phyloP scores from a whole-genome alignment of 2,329 filamentous ascomycete species.

The Ophiostoma perfectum region DNA sequence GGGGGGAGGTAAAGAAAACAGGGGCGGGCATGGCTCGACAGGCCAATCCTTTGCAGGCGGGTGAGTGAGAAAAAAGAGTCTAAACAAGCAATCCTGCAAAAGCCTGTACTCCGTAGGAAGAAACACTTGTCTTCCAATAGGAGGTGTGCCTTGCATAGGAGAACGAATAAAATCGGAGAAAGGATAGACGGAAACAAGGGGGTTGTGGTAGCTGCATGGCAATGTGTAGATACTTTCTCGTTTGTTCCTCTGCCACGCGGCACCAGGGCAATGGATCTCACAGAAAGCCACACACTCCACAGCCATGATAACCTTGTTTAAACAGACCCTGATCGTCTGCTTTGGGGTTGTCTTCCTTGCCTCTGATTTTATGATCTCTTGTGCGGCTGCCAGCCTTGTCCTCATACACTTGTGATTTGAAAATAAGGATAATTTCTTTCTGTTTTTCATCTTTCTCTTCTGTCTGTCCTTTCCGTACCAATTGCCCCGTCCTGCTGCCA shows the following conservation, averaged over 20 bases:
- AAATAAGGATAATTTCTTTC: constrained; percentile 8
- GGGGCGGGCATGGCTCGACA: background rate
- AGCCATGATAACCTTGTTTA: background rate
- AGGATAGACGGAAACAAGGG: constrained; percentile 9
- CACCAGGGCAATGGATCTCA: background rate
- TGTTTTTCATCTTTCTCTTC: constrained; percentile 12
- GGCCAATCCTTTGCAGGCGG: background rate
- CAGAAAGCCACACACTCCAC: background rate
- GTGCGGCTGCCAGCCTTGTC: background rate
- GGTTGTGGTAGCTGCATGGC: constrained; percentile 2
- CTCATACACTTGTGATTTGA: constrained; percentile 9
- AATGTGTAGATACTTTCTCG: constrained; percentile 11
- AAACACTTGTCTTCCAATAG: constrained; percentile 13
- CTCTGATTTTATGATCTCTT: background rate
- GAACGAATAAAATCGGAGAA: constrained; percentile 11
- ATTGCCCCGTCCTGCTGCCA: background rate
- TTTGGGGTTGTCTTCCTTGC: background rate
- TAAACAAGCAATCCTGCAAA: background rate
- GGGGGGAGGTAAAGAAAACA: background rate
- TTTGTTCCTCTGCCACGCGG: background rate
- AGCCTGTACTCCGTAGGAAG: background rate
- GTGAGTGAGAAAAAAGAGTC: background rate
- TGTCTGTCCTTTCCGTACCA: constrained; percentile 9
- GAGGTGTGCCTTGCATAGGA: background rate
- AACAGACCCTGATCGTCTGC: background rate